phyloP scores from a whole-genome alignment of 1,284 basidiomycete genomes.

The Cerioporus squamosus region DNA sequence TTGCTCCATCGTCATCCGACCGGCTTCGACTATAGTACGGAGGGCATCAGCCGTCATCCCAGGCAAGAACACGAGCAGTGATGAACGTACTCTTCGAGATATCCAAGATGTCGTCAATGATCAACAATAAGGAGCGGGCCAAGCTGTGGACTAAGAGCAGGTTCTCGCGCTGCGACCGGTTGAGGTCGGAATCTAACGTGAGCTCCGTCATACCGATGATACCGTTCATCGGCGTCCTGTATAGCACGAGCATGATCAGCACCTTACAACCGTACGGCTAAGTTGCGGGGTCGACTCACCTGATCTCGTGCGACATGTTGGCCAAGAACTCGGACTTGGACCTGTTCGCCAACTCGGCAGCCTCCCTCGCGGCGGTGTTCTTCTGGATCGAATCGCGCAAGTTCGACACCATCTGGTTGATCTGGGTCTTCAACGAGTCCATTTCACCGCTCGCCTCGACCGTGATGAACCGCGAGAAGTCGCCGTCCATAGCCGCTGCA shows the following conservation, averaged over 20 bases:
- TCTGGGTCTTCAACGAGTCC: constrained; percentile 99
- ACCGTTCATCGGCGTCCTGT: constrained; percentile 96
- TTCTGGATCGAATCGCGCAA: constrained; percentile 97
- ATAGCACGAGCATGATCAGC: background rate
- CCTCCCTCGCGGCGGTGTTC: constrained; percentile 97
- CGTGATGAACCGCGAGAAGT: constrained; percentile 99
- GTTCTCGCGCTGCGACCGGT: constrained; percentile 91
- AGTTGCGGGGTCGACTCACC: constrained; percentile 51
- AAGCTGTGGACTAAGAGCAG: constrained; percentile 95
- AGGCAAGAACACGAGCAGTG: no score
- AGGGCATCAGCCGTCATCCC: constrained; percentile 12
- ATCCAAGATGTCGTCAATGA: constrained; percentile 98
- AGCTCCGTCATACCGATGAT: constrained; percentile 99
- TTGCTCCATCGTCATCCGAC: constrained; percentile 99
- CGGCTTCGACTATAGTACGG: constrained; percentile 83
- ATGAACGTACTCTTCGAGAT: constrained; percentile 89
- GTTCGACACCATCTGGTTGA: constrained; percentile 99
- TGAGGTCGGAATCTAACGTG: constrained; percentile 92
- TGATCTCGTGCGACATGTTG: constrained; percentile 96
- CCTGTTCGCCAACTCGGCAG: constrained; percentile 95
- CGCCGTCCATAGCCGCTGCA: constrained; percentile 97
- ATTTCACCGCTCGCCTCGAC: constrained; percentile 99
- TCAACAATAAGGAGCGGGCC: constrained; percentile 91
- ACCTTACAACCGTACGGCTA: no score
- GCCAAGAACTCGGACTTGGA: constrained; percentile 98